Evolutionary conservation across 2,329 filamentous ascomycete genomes (phyloP).

Genomic region (Thelonectria olida): DNA sequence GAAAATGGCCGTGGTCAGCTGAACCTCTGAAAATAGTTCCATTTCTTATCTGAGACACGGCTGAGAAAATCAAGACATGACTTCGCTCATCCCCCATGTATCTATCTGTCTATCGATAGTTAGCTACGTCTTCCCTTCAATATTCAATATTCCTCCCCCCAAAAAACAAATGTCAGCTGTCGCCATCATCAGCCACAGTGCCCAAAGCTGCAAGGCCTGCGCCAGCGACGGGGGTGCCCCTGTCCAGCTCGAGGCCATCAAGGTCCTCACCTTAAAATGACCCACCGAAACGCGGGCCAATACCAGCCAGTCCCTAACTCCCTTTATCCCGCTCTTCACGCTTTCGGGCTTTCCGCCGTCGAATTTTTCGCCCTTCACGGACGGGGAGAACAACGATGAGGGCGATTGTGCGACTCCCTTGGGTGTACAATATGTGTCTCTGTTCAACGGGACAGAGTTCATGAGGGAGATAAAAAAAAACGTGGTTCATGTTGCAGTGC

Average conservation of each 20-base stretch:
- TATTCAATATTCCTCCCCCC: too few relatives aligned
- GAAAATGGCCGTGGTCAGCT: neutral
- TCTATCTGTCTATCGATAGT: too few relatives aligned
- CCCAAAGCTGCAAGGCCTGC: neutral
- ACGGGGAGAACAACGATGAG: too few relatives aligned
- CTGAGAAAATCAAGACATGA: neutral
- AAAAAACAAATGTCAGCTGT: too few relatives aligned
- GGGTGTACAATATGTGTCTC: too few relatives aligned
- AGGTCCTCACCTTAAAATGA: constrained; percentile 42
- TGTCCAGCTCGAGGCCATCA: constrained; percentile 35
- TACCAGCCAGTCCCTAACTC: constrained; percentile 4
- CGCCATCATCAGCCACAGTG: neutral
- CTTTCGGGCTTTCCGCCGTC: neutral
- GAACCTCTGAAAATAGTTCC: neutral
- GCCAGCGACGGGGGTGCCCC: constrained; percentile 1
- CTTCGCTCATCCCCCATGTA: neutral
- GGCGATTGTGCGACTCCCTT: too few relatives aligned
- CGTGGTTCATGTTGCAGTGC: constrained; percentile 1
- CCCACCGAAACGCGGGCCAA: constrained; percentile 29
- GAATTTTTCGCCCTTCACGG: neutral
- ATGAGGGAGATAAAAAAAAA: neutral
- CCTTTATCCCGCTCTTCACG: constrained; percentile 12
- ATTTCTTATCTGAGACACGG: neutral
- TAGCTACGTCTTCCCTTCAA: too few relatives aligned
- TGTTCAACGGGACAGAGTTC: neutral